phyloP scores from a whole-genome alignment of 1,139 yeast genomes.

The Taiozyma onychis region DNA sequence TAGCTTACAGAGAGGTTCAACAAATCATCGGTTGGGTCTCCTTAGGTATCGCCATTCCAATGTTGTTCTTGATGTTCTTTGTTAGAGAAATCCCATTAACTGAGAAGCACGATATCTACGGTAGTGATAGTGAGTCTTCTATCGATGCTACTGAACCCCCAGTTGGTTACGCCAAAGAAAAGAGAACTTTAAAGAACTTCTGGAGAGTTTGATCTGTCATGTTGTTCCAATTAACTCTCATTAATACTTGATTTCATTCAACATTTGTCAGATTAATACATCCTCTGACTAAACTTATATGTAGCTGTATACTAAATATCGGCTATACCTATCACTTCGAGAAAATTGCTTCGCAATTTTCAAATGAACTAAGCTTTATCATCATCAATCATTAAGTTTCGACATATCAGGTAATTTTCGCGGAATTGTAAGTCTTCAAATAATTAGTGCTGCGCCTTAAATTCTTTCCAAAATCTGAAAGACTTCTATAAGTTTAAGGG shows the following conservation, averaged over 20 bases:
- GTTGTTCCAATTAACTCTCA: background rate
- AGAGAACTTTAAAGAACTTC: background rate
- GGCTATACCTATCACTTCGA: too few relatives aligned
- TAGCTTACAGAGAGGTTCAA: conserved; percentile 24
- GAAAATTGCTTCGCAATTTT: too few relatives aligned
- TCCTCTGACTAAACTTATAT: too few relatives aligned
- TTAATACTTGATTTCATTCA: background rate
- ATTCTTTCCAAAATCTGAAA: background rate
- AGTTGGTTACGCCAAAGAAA: background rate
- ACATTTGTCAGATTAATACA: too few relatives aligned
- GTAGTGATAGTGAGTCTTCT: conserved; percentile 3
- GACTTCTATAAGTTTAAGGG: background rate
- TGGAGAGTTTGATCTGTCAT: background rate
- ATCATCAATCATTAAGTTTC: background rate
- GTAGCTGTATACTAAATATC: too few relatives aligned
- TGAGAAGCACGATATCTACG: conserved; percentile 14
- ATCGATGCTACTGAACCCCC: background rate
- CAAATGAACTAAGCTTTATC: too few relatives aligned
- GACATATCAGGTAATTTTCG: background rate
- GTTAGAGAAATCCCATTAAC: conserved; percentile 19
- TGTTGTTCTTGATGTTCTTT: conserved; percentile 22
- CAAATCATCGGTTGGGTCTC: conserved; percentile 24
- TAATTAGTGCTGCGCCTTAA: background rate
- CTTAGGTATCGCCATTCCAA: conserved; percentile 22
- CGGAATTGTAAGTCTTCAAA: background rate